Conservation (phyloP, 2,329 filamentous ascomycete species). For the Aspergillus fructus region DNA sequence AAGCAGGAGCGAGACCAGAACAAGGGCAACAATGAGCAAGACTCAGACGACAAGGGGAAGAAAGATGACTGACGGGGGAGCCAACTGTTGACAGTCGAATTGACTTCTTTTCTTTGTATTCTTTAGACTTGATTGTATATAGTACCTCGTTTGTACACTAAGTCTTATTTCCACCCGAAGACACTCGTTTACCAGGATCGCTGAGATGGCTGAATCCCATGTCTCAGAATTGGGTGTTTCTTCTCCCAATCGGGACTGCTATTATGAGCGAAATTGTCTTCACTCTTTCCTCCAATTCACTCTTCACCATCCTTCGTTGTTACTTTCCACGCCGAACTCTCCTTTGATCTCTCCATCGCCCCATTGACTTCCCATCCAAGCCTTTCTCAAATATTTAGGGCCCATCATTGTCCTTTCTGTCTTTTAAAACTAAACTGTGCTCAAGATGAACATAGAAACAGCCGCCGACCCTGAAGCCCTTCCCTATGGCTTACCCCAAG, state of each 20-base stretch:
- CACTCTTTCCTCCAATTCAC: background rate
- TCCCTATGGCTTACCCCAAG: background rate
- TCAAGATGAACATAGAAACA: background rate
- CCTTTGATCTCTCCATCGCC: background rate
- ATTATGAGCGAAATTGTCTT: background rate
- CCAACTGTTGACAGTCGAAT: background rate
- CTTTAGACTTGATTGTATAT: constrained; percentile 1
- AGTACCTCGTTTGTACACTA: background rate
- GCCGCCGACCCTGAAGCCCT: background rate
- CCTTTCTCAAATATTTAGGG: background rate
- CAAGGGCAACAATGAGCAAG: constrained; percentile 22
- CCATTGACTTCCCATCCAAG: background rate
- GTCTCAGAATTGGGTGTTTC: background rate
- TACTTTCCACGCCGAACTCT: background rate
- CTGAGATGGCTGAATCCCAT: background rate
- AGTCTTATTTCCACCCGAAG: background rate
- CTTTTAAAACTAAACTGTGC: too few relatives aligned
- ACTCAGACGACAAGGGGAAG: constrained; percentile 28
- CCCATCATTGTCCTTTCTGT: background rate
- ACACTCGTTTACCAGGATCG: background rate
- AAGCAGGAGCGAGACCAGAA: constrained; percentile 49
- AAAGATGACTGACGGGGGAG: constrained; percentile 26
- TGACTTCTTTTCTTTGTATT: constrained; percentile 2
- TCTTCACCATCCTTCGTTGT: background rate
- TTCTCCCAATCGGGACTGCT: background rate